phyloP scores from a whole-genome alignment of 805 yeast species.

The Teunomyces barrocoloradensis region DNA sequence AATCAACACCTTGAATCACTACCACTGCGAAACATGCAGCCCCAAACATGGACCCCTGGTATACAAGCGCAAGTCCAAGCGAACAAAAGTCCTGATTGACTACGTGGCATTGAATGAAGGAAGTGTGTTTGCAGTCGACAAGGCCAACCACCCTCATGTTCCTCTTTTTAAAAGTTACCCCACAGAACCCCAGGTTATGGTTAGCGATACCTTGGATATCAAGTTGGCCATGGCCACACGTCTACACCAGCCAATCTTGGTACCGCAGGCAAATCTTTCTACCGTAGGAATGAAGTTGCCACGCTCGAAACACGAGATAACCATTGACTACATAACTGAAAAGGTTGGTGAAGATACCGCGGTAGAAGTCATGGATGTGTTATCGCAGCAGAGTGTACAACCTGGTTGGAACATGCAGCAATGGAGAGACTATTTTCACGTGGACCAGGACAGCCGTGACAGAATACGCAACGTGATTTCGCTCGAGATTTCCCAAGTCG shows the following conservation, averaged over 20 bases:
- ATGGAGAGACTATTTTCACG: conserved; percentile 72
- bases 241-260: conserved; percentile 44
- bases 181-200: conserved; percentile 18
- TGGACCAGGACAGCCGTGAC: conserved; percentile 47
- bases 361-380: conserved; percentile 86
- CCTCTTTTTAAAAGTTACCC: conserved; percentile 28
- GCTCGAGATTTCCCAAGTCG: conserved; percentile 64
- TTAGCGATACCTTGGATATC: conserved; percentile 34
- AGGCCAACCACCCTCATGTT: conserved; percentile 54
- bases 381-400: conserved; percentile 64
- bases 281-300: conserved; percentile 58
- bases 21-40: conserved; percentile 55
- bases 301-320: conserved; percentile 29
- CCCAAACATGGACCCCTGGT: conserved; percentile 48
- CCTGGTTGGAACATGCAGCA: conserved; percentile 66
- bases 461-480: conserved; percentile 78
- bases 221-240: conserved; percentile 34
- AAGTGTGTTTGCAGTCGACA: conserved; percentile 47
- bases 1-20: conserved; percentile 41
- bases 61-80: conserved; percentile 49
- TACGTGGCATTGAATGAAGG: conserved; percentile 81
- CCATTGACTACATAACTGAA: conserved; percentile 55
- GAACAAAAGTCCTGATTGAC: conserved; percentile 60
- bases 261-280: conserved; percentile 30
- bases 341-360: conserved; percentile 60